Percentiles rank a stretch among this genome's conserved stretches.
phyloP scores from a whole-genome alignment of 176 grass and related monocot genomes.

The Oryza nivara region DNA sequence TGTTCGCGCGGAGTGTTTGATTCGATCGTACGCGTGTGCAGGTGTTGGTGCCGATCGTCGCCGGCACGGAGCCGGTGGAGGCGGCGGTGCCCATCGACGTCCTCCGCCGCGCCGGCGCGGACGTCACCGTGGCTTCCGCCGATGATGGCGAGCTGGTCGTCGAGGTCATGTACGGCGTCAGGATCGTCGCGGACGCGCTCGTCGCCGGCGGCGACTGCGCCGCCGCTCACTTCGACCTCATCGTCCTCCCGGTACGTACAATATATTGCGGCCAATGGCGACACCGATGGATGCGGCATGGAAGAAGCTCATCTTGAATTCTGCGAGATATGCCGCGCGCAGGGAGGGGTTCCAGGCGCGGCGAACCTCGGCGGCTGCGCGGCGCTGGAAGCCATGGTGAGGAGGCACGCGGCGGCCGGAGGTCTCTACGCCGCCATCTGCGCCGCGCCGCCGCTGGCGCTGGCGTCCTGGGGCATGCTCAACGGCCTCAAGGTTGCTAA shows the following conservation, averaged over 20 bases:
- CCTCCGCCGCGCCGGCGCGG: conserved; percentile 72
- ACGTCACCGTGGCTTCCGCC: conserved; percentile 75
- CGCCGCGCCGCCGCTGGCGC: conserved; percentile 56
- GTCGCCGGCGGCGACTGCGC: conserved; percentile 47
- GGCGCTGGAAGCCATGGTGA: conserved; percentile 52
- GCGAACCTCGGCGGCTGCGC: conserved; percentile 50
- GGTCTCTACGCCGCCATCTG: conserved; percentile 62
- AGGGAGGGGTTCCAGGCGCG: conserved; percentile 63
- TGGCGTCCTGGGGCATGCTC: conserved; percentile 67
- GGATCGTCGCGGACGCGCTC: conserved; percentile 67
- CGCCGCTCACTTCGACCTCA: conserved; percentile 61
- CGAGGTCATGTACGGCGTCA: conserved; percentile 62
- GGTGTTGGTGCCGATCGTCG: conserved; percentile 71
- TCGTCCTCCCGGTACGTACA: conserved; percentile 60
- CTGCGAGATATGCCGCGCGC: not conserved
- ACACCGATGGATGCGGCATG: not conserved
- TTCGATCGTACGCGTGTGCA: not conserved
- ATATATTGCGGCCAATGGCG: not conserved
- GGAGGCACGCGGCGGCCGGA: conserved; percentile 49
- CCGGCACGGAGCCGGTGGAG: conserved; percentile 83
- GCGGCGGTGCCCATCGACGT: conserved; percentile 65
- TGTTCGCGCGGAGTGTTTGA: not conserved
- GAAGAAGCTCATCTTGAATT: not conserved
- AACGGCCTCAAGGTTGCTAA: conserved; percentile 51
- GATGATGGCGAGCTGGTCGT: conserved; percentile 51